Base-by-base conservation (phyloP, 192 early-diverging fungal genomes). In the Dissophora globulifera region DNA sequence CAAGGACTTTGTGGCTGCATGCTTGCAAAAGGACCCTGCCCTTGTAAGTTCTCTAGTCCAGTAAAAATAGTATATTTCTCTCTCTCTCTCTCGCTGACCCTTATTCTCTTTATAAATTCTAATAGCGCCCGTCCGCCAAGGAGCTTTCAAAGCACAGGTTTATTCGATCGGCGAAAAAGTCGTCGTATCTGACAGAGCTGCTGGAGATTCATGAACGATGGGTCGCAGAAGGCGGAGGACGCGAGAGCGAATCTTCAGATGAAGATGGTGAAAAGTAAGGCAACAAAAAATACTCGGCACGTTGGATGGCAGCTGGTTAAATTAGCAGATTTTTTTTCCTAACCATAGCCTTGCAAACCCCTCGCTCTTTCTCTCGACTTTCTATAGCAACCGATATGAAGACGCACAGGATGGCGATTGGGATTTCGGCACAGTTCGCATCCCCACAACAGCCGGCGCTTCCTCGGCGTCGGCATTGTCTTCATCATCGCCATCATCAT, bases 71-170 rank as follows among this genome's bases (percentile, higher is more conserved):
- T 13, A 38, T 38, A 13, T 38, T 38, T 9, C 35, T 6, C 35
- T 38, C 35, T 38, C 13, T 38, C 13, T 38, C 13, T 38, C 6
- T n/a, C n/a, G n/a, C 1, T 30, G 4, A 31, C 30, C 26, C 19
- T 23, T 23, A n/a, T n/a, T 26, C n/a, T 12, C 25, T 29, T 41
- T 26, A 19, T 46, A 7, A 40, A 40, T 45, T 22, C 12, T 7
- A 20, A 50, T 65, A 94, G 91, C 84, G 96, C 41, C 95, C 95
- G 0, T 87, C 93, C 1, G 96, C 96, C 25, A 92, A 91, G 66
- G 94, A 97, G 56, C 79, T 98, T 40, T 84, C 95, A 35, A 93
- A 93, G 72, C 94, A 98, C 84, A 85, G 88, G 62, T 98, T 98
- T 61, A 92, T 98, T 42, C 81, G 87, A n/a, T 88, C 83, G 31